A percentile compares a stretch with the other conserved stretches of the same genome.
Conservation (phyloP, 164 flowering plant genomes). For the Macadamia tetraphylla region DNA sequence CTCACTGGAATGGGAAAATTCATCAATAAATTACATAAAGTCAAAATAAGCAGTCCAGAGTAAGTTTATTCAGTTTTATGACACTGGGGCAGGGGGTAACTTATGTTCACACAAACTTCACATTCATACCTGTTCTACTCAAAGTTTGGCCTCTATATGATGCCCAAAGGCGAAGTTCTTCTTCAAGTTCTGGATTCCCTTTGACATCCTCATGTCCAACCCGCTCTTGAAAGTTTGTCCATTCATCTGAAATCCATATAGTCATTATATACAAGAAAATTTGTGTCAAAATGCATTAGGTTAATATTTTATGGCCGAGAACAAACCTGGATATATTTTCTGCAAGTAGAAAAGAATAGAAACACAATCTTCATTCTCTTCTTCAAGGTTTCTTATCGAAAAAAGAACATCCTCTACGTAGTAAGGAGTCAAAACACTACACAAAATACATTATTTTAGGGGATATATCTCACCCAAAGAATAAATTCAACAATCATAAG, state of each 20-base stretch:
- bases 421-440: conserved; percentile 91
- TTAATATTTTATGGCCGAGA: background rate
- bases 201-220: conserved; percentile 60
- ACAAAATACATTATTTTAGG: conserved; percentile 3
- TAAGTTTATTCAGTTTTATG: background rate
- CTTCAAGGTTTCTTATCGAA: conserved; percentile 62
- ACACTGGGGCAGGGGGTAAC: background rate
- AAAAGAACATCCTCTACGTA: conserved; percentile 90
- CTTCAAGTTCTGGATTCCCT: conserved; percentile 46
- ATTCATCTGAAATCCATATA: conserved; percentile 56
- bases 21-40: conserved; percentile 2
- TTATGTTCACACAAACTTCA: background rate
- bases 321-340: conserved; percentile 87
- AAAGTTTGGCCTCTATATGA: conserved; percentile 95
- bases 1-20: conserved; percentile 47
- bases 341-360: conserved; percentile 95
- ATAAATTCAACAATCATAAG: background rate
- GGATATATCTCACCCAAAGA: background rate
- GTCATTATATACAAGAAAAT: background rate
- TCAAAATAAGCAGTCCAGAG: background rate
- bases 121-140: conserved; percentile 68
- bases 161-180: conserved; percentile 90
- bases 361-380: conserved; percentile 88
- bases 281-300: background rate
- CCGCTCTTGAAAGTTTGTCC: conserved; percentile 87